Base-by-base conservation (phyloP, 371 early-diverging fungal genomes). In the Basidiobolus meristosporus region DNA sequence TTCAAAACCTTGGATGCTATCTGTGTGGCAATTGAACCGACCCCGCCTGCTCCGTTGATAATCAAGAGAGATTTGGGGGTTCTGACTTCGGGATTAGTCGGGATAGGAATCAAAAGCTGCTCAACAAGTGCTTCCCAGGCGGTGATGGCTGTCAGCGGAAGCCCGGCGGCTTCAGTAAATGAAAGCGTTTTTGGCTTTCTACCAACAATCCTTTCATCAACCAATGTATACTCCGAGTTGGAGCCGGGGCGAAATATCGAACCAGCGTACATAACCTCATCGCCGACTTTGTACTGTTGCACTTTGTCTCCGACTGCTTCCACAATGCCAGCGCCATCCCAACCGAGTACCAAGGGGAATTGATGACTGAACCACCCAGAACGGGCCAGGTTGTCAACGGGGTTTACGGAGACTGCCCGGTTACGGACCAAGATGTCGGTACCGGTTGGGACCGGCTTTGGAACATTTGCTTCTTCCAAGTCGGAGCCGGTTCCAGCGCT, bases 31-130 rank as follows among this genome's bases (percentile, higher is more conserved):
- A 87, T 47, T 7, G 71, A 53, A 9, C 91, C 95, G 5, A 82
- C 77, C 21, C 91, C 91, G 11, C 92, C 95, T 7, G 91, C 91
- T 0, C 85, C 90, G 4, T 91, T 90, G 48, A 85, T 83, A 30
- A 92, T 65, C 38, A 92, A 54, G 31, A 90, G 73, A 47, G 36
- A 23, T n/a, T n/a, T n/a, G n/a, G n/a, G n/a, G n/a, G n/a, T n/a
- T n/a, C n/a, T n/a, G n/a, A n/a, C n/a, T n/a, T n/a, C n/a, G n/a
- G n/a, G n/a, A n/a, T n/a, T n/a, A n/a, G n/a, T n/a, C n/a, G n/a
- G n/a, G n/a, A n/a, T n/a, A n/a, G n/a, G n/a, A n/a, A n/a, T n/a
- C n/a, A n/a, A n/a, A n/a, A n/a, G n/a, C n/a, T 64, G n/a, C n/a
- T n/a, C n/a, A n/a, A n/a, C n/a, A n/a, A n/a, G n/a, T n/a, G n/a